Conservation (phyloP, 345 rosid species). For the Angophora floribunda region DNA sequence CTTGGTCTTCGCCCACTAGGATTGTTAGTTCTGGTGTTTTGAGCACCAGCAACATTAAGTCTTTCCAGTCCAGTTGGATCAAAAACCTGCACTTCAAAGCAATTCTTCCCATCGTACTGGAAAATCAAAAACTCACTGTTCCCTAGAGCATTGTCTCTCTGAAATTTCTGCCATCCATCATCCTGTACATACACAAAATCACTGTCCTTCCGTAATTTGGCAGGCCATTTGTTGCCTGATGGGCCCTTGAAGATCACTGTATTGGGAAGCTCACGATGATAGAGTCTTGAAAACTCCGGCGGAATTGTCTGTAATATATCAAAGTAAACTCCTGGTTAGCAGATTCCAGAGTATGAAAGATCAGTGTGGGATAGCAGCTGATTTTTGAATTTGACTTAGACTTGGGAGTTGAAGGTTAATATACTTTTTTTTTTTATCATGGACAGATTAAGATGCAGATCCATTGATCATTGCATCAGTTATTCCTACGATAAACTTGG, state of each 20-base stretch:
- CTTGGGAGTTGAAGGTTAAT: neutral
- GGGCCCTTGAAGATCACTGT: neutral
- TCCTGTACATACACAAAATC: neutral
- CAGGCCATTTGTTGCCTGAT: neutral
- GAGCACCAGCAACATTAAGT: neutral
- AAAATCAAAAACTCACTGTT: neutral
- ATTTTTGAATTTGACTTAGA: neutral
- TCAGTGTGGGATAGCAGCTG: neutral
- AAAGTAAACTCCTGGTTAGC: neutral
- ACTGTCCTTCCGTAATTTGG: neutral
- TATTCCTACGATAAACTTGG: neutral
- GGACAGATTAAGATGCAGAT: neutral
- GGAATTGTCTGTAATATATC: neutral
- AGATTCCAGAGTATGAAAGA: neutral
- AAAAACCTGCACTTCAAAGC: constrained; percentile 2
- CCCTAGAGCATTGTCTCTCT: neutral
- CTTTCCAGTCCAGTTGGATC: neutral
- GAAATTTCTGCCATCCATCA: constrained; percentile 11
- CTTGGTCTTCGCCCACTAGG: neutral
- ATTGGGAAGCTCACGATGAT: neutral
- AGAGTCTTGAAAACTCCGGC: neutral
- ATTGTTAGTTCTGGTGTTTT: neutral
- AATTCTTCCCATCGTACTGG: neutral
- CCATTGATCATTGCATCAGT: neutral
- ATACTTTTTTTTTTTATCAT: neutral